phyloP scores from a whole-genome alignment of 208 protist species.

The Crithidia acanthocephali region DNA sequence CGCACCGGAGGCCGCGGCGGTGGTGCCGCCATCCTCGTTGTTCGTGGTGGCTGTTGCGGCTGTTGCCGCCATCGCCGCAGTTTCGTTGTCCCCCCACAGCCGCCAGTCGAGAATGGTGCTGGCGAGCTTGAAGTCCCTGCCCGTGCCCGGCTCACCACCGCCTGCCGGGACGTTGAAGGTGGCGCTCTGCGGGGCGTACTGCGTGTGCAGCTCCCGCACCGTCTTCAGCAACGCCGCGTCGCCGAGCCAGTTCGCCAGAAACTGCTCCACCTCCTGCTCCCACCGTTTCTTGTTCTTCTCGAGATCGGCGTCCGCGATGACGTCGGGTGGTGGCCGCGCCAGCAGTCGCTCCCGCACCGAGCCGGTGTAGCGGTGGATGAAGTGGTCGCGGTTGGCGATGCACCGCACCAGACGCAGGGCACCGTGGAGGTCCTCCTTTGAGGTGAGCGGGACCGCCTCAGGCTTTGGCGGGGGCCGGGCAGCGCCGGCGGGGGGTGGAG shows the following conservation, averaged over 20 bases:
- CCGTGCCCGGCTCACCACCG: background rate
- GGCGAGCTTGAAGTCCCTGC: constrained; percentile 24
- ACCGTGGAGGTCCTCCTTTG: constrained; percentile 38
- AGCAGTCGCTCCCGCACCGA: constrained; percentile 47
- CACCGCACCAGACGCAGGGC: constrained; percentile 43
- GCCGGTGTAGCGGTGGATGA: constrained; percentile 39
- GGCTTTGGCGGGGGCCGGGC: background rate
- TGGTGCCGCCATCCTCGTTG: too few species aligned
- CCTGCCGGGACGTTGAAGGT: constrained; percentile 1
- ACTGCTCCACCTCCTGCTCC: constrained; percentile 40
- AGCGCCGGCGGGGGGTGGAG: constrained; percentile 4
- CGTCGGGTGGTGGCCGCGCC: constrained; percentile 15
- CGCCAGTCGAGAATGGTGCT: constrained; percentile 39
- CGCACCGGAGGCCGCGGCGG: background rate
- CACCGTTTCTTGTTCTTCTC: constrained; percentile 29
- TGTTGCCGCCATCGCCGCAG: too few species aligned
- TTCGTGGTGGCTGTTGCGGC: too few species aligned
- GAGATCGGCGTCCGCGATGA: constrained; percentile 29
- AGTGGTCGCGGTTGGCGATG: constrained; percentile 33
- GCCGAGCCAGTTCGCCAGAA: constrained; percentile 33
- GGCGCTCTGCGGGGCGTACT: constrained; percentile 15
- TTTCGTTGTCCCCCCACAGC: constrained; percentile 30
- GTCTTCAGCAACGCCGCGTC: constrained; percentile 22
- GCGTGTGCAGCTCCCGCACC: constrained; percentile 21
- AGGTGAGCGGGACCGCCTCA: constrained; percentile 15